A percentile compares a stretch with the other conserved stretches of the same genome.
Conservation (phyloP, 2,329 filamentous ascomycete genomes). For the Hawksworthiomyces lignivorus region DNA sequence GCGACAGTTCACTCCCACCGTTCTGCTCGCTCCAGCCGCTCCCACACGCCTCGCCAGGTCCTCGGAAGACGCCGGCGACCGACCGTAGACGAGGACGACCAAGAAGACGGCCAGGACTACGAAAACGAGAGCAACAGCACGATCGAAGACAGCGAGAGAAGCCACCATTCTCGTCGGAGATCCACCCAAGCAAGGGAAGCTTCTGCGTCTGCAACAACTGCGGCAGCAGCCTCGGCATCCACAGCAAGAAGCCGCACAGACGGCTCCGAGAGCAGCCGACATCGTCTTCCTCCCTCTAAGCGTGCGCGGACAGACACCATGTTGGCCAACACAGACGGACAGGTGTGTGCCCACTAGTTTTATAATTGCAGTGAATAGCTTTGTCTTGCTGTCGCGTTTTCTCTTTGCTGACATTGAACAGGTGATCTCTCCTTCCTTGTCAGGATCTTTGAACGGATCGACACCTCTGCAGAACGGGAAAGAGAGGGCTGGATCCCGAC, state of each 20-base stretch:
- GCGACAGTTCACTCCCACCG: not conserved
- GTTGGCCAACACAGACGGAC: conserved; percentile 8
- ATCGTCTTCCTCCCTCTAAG: conserved; percentile 7
- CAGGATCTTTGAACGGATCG: conserved; percentile 47
- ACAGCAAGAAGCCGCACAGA: not conserved
- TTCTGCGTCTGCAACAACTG: not conserved
- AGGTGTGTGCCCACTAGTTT: too few species aligned
- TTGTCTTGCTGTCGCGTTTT: not conserved
- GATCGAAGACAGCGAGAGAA: too few species aligned
- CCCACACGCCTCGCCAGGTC: conserved; percentile 26
- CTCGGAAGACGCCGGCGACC: conserved; percentile 50
- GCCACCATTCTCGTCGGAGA: too few species aligned
- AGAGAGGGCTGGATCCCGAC: conserved; percentile 5
- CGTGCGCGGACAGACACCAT: conserved; percentile 11
- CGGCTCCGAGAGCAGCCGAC: not conserved
- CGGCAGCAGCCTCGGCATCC: not conserved
- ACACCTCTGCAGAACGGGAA: conserved; percentile 26
- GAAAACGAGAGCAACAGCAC: not conserved
- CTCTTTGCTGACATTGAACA: not conserved
- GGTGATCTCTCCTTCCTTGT: not conserved
- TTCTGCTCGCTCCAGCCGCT: not conserved
- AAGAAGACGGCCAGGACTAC: conserved; percentile 12
- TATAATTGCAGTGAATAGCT: too few species aligned
- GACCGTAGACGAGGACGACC: conserved; percentile 29
- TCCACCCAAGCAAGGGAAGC: too few species aligned